Percentiles rank a stretch among this genome's conserved stretches.
These are phyloP conservation scores for Papilionanthe hybrid DNA, from an alignment of 116 monocot genomes.

Conservation along the genomic window DNA sequence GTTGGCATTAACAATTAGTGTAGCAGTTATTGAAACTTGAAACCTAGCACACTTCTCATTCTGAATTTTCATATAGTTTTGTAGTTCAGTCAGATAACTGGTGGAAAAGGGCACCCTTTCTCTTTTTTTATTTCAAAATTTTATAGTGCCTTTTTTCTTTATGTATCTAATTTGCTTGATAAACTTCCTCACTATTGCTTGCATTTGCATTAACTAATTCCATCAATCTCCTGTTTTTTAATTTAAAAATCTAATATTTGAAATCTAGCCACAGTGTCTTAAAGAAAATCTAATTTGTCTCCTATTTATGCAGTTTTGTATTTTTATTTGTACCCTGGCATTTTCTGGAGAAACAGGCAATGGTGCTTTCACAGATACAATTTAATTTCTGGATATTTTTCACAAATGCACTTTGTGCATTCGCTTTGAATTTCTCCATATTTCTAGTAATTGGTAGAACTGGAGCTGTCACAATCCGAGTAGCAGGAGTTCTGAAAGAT, in stretches of 20 bases:
- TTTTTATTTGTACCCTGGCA: slow-evolving; percentile 80
- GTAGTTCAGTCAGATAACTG: too few relatives aligned
- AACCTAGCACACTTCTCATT: too few relatives aligned
- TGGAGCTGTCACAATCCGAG: slow-evolving; percentile 80
- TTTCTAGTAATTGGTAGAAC: slow-evolving; percentile 87
- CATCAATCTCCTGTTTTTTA: neutral
- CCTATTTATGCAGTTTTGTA: slow-evolving; percentile 56
- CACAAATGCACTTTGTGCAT: slow-evolving; percentile 75
- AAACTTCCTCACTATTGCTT: neutral
- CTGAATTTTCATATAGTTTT: too few relatives aligned
- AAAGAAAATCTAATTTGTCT: neutral
- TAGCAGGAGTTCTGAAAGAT: slow-evolving; percentile 94
- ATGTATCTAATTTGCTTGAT: neutral
- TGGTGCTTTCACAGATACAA: slow-evolving; percentile 61
- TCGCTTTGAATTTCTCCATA: slow-evolving; percentile 85
- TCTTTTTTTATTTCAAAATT: too few relatives aligned
- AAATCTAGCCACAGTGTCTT: neutral
- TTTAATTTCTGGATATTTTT: slow-evolving; percentile 90
- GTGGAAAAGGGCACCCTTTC: too few relatives aligned
- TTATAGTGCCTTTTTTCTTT: too few relatives aligned
- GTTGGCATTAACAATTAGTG: too few relatives aligned
- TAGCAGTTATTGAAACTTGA: too few relatives aligned
- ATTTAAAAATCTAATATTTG: neutral
- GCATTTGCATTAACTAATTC: neutral
- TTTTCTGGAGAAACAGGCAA: slow-evolving; percentile 58